Evolutionary conservation across 2,329 filamentous ascomycete genomes (phyloP).

Genomic region (Ophiosphaerella korrae): DNA sequence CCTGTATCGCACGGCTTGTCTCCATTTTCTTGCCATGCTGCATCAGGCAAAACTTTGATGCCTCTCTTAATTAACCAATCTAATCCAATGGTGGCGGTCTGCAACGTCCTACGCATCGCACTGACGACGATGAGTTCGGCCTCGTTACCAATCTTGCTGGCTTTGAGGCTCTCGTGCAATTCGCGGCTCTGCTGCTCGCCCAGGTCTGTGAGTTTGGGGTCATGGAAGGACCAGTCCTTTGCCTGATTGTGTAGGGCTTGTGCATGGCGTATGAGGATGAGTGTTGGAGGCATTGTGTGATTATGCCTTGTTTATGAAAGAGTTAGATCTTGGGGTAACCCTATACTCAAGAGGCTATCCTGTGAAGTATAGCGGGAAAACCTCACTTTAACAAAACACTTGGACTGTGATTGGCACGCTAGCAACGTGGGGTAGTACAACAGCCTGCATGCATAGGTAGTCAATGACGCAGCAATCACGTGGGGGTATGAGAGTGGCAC

Average conservation of each 20-base stretch:
- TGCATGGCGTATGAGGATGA: conserved; percentile 54
- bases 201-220: conserved; percentile 50
- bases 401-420: conserved; percentile 7
- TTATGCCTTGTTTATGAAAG: not conserved
- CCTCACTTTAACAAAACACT: no score
- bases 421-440: conserved; percentile 17
- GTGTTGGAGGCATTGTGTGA: conserved; percentile 48
- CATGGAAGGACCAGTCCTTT: conserved; percentile 48
- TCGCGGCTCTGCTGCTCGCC: conserved; percentile 50
- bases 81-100: conserved; percentile 65
- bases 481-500: not conserved
- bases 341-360: not conserved
- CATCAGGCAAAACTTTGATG: conserved; percentile 61
- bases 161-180: conserved; percentile 46
- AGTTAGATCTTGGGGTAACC: not conserved
- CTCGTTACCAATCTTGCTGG: conserved; percentile 47
- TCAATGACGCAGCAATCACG: conserved; percentile 11
- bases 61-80: conserved; percentile 60
- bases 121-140: conserved; percentile 65
- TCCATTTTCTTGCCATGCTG: conserved; percentile 65
- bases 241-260: conserved; percentile 53
- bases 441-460: not conserved
- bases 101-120: conserved; percentile 68
- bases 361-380: no score
- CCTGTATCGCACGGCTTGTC: conserved; percentile 67